Conservation (phyloP, 192 early-diverging fungal genomes). For the Coemansia brasiliensis region DNA sequence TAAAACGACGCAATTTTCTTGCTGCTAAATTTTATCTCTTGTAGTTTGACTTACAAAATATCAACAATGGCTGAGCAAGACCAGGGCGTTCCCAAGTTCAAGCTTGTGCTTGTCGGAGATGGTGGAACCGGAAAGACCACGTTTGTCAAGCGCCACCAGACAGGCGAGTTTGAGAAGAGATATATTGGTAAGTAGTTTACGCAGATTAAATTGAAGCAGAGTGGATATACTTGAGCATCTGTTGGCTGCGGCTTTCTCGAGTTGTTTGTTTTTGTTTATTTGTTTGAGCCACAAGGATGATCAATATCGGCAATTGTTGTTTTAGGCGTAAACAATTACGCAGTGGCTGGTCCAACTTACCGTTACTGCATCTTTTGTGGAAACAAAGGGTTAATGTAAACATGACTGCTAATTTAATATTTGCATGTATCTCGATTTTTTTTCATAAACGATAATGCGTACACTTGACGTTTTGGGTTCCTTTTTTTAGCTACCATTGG, state of each 20-base stretch:
- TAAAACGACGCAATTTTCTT: not conserved
- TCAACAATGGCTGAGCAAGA: slow-evolving; percentile 30
- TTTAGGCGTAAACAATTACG: slow-evolving; percentile 6
- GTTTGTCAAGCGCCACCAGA: slow-evolving; percentile 99
- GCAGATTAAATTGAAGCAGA: not conserved
- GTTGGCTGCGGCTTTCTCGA: not conserved
- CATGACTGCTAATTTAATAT: slow-evolving; percentile 13
- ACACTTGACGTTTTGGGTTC: too few relatives aligned
- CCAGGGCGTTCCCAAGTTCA: slow-evolving; percentile 47
- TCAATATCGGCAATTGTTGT: not conserved
- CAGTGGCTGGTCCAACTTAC: slow-evolving; percentile 1
- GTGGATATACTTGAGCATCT: not conserved
- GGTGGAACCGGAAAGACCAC: slow-evolving; percentile 99
- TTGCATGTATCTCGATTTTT: slow-evolving; percentile 3
- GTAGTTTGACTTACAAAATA: slow-evolving; percentile 29
- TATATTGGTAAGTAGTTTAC: slow-evolving; percentile 68
- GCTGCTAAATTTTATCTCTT: not conserved
- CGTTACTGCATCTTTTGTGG: slow-evolving; percentile 6
- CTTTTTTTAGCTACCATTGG: slow-evolving; percentile 84
- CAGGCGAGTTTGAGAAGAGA: slow-evolving; percentile 99
- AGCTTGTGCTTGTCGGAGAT: slow-evolving; percentile 84
- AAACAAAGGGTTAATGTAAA: slow-evolving; percentile 10
- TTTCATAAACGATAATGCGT: too few relatives aligned
- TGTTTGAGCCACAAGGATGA: too few relatives aligned
- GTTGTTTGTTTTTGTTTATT: too few relatives aligned